Evolutionary conservation across 306 rosid genomes (phyloP).

Genomic region (Alnus glutinosa): DNA sequence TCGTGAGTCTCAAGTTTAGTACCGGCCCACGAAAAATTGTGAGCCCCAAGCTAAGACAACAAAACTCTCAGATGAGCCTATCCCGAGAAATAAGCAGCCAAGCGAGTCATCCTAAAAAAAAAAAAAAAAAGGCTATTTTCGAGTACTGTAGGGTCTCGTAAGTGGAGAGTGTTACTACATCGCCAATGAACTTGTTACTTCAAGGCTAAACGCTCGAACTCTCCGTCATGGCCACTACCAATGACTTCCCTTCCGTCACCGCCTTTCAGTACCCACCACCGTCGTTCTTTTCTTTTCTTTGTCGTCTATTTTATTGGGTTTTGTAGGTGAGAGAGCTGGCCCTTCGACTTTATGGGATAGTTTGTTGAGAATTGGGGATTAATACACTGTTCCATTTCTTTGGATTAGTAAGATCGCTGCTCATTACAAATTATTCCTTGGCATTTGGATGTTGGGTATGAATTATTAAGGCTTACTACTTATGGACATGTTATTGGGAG

Average conservation of each 20-base stretch:
- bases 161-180: too few relatives aligned
- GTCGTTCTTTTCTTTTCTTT: neutral
- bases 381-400: neutral
- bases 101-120: too few relatives aligned
- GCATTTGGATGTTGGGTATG: neutral
- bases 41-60: too few relatives aligned
- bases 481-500: neutral
- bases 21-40: too few relatives aligned
- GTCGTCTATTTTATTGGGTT: neutral
- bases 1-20: too few relatives aligned
- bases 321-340: neutral
- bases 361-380: neutral
- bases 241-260: slow-evolving; percentile 52
- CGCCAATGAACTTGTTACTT: too few relatives aligned
- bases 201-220: slow-evolving; percentile 19
- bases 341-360: neutral
- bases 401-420: neutral
- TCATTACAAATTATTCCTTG: neutral
- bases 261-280: slow-evolving; percentile 42
- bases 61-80: too few relatives aligned
- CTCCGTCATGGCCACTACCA: slow-evolving; percentile 47
- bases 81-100: too few relatives aligned
- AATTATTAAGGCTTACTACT: neutral
- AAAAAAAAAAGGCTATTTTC: too few relatives aligned
- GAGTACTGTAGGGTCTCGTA: too few relatives aligned